phyloP scores from a whole-genome alignment of 768 basidiomycete species.

The Boletellus ananiceps region DNA sequence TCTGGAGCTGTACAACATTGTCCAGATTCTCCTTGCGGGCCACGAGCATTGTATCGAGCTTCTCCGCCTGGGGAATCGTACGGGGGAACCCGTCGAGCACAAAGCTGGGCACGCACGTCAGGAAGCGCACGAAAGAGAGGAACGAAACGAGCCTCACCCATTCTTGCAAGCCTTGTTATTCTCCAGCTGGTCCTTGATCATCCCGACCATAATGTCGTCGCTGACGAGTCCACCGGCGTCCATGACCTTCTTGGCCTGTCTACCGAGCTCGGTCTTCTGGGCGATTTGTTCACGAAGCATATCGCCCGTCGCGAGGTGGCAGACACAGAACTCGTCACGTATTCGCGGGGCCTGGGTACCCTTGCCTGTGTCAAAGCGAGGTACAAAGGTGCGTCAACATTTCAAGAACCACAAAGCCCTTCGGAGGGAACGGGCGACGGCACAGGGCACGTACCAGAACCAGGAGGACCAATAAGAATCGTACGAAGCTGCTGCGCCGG shows the following conservation, averaged over 20 bases:
- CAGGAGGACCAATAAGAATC: constrained; percentile 94
- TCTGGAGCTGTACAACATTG: constrained; percentile 86
- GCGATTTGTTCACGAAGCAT: constrained; percentile 95
- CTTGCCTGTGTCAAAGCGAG: constrained; percentile 61
- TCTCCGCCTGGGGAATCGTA: constrained; percentile 93
- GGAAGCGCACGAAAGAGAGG: background rate
- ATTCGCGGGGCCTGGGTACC: constrained; percentile 97
- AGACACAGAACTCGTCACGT: constrained; percentile 89
- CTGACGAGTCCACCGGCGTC: constrained; percentile 92
- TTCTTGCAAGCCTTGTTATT: constrained; percentile 91
- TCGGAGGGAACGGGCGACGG: no score
- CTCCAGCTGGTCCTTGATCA: constrained; percentile 95
- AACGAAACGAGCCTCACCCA: constrained; percentile 60
- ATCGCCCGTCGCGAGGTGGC: constrained; percentile 98
- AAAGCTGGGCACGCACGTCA: constrained; percentile 52
- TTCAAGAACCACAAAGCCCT: background rate
- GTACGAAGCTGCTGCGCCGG: constrained; percentile 81
- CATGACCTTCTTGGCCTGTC: constrained; percentile 96
- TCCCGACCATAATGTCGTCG: constrained; percentile 96
- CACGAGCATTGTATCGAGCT: constrained; percentile 88
- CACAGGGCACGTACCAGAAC: constrained; percentile 65
- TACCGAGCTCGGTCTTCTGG: constrained; percentile 80
- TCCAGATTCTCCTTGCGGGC: constrained; percentile 83
- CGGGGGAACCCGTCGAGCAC: constrained; percentile 99
- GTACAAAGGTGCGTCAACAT: background rate